Conservation (phyloP, 2,329 filamentous ascomycete genomes). For the Aureobasidium vineae region DNA sequence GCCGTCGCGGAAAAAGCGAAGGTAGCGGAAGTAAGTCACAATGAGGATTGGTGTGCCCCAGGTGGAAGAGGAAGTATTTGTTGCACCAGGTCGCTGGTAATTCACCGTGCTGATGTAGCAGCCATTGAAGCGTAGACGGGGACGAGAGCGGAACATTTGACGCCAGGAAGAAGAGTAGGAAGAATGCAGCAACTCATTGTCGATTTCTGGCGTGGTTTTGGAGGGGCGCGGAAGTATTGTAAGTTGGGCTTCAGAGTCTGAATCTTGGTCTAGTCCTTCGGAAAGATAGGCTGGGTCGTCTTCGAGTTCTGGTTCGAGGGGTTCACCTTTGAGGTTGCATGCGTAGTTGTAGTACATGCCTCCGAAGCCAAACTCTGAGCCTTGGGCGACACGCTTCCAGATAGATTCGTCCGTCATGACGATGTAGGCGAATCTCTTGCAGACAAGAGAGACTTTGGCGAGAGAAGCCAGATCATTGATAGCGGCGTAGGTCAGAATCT, state of each 20-base stretch:
- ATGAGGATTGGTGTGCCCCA: constrained; percentile 88
- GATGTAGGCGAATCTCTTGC: constrained; percentile 82
- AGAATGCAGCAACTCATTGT: constrained; percentile 34
- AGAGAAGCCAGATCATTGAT: constrained; percentile 73
- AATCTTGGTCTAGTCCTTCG: constrained; percentile 10
- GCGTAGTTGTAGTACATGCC: constrained; percentile 81
- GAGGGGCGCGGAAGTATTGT: constrained; percentile 25
- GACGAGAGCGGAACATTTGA: constrained; percentile 74
- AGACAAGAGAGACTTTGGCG: constrained; percentile 72
- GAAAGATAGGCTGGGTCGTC: constrained; percentile 16
- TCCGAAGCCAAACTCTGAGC: constrained; percentile 70
- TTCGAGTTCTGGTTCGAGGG: constrained; percentile 34
- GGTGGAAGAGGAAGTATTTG: constrained; percentile 65
- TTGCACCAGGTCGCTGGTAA: constrained; percentile 80
- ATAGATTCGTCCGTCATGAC: constrained; percentile 79
- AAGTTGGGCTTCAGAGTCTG: neutral
- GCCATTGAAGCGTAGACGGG: constrained; percentile 88
- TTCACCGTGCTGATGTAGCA: constrained; percentile 97
- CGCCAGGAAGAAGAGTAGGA: constrained; percentile 46
- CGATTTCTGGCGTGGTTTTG: constrained; percentile 27
- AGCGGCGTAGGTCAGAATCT: constrained; percentile 73
- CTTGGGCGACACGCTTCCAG: constrained; percentile 75
- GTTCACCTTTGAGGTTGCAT: constrained; percentile 56
- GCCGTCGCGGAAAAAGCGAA: constrained; percentile 92
- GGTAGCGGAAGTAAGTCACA: constrained; percentile 96